A percentile compares a stretch with the other conserved stretches of the same genome.
Conservation (phyloP, 805 yeast species). For the Kodamaea hsintzibuensis region DNA sequence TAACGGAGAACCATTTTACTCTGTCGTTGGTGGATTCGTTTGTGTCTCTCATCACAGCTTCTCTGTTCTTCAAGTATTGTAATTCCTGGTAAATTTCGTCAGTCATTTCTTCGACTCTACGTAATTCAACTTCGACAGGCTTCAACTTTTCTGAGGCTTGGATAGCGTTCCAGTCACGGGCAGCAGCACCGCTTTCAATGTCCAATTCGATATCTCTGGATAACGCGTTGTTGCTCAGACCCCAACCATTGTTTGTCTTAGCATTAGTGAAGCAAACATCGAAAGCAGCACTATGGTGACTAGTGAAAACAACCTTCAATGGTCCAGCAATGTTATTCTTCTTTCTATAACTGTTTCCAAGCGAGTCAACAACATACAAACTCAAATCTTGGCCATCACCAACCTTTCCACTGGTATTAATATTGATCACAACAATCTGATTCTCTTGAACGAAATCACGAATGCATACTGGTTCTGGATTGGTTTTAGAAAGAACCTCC, state of each 20-base stretch:
- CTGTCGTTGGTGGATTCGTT: conserved; percentile 95
- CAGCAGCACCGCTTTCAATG: conserved; percentile 93
- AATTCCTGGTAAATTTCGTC: conserved; percentile 79
- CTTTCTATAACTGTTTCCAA: conserved; percentile 80
- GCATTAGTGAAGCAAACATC: conserved; percentile 87
- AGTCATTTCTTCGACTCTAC: conserved; percentile 82
- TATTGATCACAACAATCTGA: conserved; percentile 83
- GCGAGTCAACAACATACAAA: conserved; percentile 67
- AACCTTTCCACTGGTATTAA: conserved; percentile 67
- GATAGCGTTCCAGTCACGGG: conserved; percentile 95
- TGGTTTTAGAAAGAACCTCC: conserved; percentile 50
- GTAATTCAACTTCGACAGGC: conserved; percentile 88
- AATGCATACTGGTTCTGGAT: conserved; percentile 71
- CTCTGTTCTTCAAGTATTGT: conserved; percentile 82
- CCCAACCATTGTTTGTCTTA: conserved; percentile 20
- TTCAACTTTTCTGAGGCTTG: conserved; percentile 91
- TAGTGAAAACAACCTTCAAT: conserved; percentile 77
- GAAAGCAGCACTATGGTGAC: conserved; percentile 78
- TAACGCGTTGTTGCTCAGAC: conserved; percentile 11
- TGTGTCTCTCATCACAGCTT: conserved; percentile 91
- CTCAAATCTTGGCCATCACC: conserved; percentile 88
- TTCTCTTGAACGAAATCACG: conserved; percentile 88
- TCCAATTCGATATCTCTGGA: conserved; percentile 83
- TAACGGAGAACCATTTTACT: conserved; percentile 81
- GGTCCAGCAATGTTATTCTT: conserved; percentile 75